Base-by-base conservation (phyloP, 2,329 filamentous ascomycete species). In the Rasamsonia emersonii region DNA sequence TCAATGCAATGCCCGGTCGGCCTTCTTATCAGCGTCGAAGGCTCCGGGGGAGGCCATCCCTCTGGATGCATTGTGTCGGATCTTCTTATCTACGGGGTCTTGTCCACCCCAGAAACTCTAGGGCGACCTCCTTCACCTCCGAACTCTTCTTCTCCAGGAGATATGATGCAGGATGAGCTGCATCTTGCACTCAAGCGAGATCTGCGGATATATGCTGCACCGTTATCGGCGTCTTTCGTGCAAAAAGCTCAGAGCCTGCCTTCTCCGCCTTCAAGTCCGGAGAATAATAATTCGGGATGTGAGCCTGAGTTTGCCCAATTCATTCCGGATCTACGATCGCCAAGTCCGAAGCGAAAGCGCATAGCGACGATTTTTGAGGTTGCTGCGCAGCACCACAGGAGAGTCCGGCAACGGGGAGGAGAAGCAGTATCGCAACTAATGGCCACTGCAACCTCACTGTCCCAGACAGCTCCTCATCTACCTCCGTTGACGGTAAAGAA, bases 321-420 rank as follows among this genome's bases (percentile, higher is more conserved):
- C 26, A 47, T 63, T 9, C 56, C 53, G 3, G 55, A 60, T 35
- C 40, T 54, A 9, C 47, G 49, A 31, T 59, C 58, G 2, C 57
- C 57, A 4, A 63, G 57, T 26, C 59, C 59, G 3, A 64, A 63
- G 38, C 51, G 60, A 25, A 63, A 62, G 42, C 52, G 59, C 20
- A 56, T 62, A n/a, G 54, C 56, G 23, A 61, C 51, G 2, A 46
- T 64, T 2, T 64, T 64, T 26, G 59, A 64, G 36, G 51, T 53
- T 3, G 60, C 56, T 7, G 51, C 58, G 3, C 56, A 61, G 29
- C 58, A 62, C 44, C 59, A 64, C 36, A 55, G 51, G 18, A 47
- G 50, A 28, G 57, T 62, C 14, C 54, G 58, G 20, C 55, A 59
- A 40, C 55, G 52, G 28, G 59, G 59, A 23, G 58, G 57, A 4